Evolutionary conservation across 2,329 filamentous ascomycete species (phyloP).

Genomic region (Leptographium wingfieldii): DNA sequence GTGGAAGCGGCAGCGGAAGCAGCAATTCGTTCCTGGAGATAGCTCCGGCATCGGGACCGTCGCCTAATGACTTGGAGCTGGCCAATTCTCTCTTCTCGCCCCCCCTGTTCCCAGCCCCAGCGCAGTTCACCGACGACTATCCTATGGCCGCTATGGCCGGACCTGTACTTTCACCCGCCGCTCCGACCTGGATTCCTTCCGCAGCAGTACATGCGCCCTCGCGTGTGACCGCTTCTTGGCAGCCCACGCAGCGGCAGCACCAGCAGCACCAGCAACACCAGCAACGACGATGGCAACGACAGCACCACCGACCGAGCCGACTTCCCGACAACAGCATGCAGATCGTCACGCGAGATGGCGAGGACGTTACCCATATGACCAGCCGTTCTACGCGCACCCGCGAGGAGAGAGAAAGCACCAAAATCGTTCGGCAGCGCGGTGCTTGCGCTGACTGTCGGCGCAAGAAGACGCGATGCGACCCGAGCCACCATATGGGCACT

Average conservation of each 20-base stretch:
- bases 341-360: constrained; percentile 51
- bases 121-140: constrained; percentile 16
- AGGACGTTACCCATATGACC: constrained; percentile 49
- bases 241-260: not conserved
- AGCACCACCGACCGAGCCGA: not conserved
- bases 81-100: constrained; percentile 14
- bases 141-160: not conserved
- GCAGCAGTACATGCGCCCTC: constrained; percentile 4
- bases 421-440: constrained; percentile 54
- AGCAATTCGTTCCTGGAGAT: constrained; percentile 3
- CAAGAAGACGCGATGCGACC: constrained; percentile 53
- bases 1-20: constrained; percentile 2
- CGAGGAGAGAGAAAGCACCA: constrained; percentile 55
- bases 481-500: constrained; percentile 39
- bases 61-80: constrained; percentile 24
- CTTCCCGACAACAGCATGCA: constrained; percentile 35
- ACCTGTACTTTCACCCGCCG: not conserved
- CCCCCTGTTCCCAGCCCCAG: constrained; percentile 14
- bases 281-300: not conserved
- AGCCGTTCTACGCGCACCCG: constrained; percentile 53
- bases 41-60: constrained; percentile 4
- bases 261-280: not conserved
- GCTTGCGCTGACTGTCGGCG: constrained; percentile 49
- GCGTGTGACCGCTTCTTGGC: not conserved
- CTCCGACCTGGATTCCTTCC: not conserved